phyloP scores from a whole-genome alignment of 805 yeast genomes.

The Candida alai region DNA sequence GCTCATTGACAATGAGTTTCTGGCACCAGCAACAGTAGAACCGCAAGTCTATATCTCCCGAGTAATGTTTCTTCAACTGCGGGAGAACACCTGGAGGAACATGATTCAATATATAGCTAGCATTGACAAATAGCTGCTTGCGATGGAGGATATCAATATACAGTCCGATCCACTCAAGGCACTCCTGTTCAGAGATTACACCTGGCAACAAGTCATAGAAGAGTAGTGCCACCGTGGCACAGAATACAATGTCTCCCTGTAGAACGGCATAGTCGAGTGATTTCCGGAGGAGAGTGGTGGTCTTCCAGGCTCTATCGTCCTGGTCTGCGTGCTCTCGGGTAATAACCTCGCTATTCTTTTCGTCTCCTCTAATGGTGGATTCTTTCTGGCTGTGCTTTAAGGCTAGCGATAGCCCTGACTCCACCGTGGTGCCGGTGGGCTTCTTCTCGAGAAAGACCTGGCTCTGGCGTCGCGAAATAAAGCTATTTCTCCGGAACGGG shows the following conservation, averaged over 20 bases:
- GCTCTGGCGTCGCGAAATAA: too few species aligned
- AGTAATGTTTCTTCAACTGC: slow-evolving; percentile 20
- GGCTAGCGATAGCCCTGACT: slow-evolving; percentile 4
- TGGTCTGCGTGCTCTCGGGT: slow-evolving; percentile 10
- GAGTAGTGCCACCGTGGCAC: slow-evolving; percentile 53
- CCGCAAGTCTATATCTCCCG: slow-evolving; percentile 32
- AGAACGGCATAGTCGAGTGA: slow-evolving; percentile 51
- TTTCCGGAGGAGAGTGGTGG: slow-evolving; percentile 45
- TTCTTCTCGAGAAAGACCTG: too few species aligned
- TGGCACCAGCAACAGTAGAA: slow-evolving; percentile 62
- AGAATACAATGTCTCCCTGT: slow-evolving; percentile 64
- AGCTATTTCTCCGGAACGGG: too few species aligned
- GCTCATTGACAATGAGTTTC: slow-evolving; percentile 56
- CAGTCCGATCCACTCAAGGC: slow-evolving; percentile 53
- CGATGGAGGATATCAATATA: slow-evolving; percentile 55
- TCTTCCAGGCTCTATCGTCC: slow-evolving; percentile 50
- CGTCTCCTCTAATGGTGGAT: too few species aligned
- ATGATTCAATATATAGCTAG: slow-evolving; percentile 51
- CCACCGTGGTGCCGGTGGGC: too few species aligned
- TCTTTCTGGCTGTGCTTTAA: background rate
- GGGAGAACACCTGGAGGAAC: slow-evolving; percentile 26
- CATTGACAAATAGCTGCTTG: slow-evolving; percentile 49
- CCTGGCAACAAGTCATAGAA: slow-evolving; percentile 35
- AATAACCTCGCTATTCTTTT: slow-evolving; percentile 6
- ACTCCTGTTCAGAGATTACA: slow-evolving; percentile 20